Percentiles rank a stretch among this genome's conserved stretches.
Evolutionary conservation across 129 eudicot species (phyloP).

Genomic region (Flaveria robusta): DNA sequence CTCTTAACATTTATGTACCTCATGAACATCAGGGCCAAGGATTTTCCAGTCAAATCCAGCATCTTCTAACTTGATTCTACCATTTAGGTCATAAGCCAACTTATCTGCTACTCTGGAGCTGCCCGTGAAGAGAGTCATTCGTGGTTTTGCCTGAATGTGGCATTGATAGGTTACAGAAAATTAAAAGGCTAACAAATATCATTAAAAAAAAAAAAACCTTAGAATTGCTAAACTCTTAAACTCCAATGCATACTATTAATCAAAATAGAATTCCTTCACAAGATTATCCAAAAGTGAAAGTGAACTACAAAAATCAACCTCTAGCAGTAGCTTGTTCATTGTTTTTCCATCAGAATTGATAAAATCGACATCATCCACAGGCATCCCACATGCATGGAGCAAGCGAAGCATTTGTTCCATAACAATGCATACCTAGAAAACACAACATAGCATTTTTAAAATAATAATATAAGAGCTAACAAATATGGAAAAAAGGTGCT

Average conservation of each 20-base stretch:
- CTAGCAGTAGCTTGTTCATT: slow-evolving; percentile 83
- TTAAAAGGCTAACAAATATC: not conserved
- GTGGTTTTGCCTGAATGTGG: slow-evolving; percentile 71
- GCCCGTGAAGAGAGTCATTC: slow-evolving; percentile 97
- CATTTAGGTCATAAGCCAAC: slow-evolving; percentile 79
- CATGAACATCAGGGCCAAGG: slow-evolving; percentile 98
- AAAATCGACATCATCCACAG: slow-evolving; percentile 88
- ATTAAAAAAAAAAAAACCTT: not conserved
- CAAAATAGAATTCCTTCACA: not conserved
- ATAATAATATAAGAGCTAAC: not conserved
- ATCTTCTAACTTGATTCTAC: slow-evolving; percentile 88
- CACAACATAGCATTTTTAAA: not conserved
- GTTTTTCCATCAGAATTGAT: slow-evolving; percentile 92
- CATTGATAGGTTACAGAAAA: slow-evolving; percentile 16
- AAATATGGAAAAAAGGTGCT: slow-evolving; percentile 10
- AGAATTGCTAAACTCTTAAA: not conserved
- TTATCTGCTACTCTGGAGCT: slow-evolving; percentile 94
- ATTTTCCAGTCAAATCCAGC: slow-evolving; percentile 99
- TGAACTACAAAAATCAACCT: slow-evolving; percentile 49
- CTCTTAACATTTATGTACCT: slow-evolving; percentile 43
- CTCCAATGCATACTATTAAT: not conserved
- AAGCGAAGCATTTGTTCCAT: slow-evolving; percentile 98
- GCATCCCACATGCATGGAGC: slow-evolving; percentile 96
- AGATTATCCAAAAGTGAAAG: not conserved
- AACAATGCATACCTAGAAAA: slow-evolving; percentile 75